Percentiles rank a stretch among this genome's conserved stretches.
Conservation (phyloP, 768 basidiomycete species). For the Calocera viscosa region DNA sequence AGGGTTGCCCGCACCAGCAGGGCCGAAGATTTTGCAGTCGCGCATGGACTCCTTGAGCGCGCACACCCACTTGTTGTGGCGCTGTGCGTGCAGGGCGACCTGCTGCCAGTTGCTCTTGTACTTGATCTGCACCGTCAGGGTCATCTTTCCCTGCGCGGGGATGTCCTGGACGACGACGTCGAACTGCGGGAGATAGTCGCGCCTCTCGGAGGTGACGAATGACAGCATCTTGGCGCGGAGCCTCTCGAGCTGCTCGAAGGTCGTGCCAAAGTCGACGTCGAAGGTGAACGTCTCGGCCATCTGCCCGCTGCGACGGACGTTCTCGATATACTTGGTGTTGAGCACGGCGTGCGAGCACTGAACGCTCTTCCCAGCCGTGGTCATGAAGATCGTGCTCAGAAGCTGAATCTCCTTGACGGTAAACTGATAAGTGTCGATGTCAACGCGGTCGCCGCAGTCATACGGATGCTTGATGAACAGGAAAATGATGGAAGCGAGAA, state of each 20-base stretch:
- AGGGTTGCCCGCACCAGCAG: constrained; percentile 30
- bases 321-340: constrained; percentile 53
- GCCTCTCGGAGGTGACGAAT: constrained; percentile 55
- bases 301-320: constrained; percentile 56
- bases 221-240: constrained; percentile 67
- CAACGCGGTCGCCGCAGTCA: constrained; percentile 68
- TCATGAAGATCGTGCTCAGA: constrained; percentile 60
- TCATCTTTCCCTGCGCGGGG: constrained; percentile 67
- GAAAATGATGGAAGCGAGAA: constrained; percentile 79
- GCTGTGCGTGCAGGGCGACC: constrained; percentile 60
- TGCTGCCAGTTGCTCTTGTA: constrained; percentile 84
- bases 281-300: constrained; percentile 76
- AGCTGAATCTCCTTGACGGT: constrained; percentile 83
- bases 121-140: constrained; percentile 66
- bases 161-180: constrained; percentile 65
- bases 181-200: constrained; percentile 65
- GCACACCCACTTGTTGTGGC: constrained; percentile 87
- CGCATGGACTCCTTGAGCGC: constrained; percentile 61
- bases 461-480: constrained; percentile 61
- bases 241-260: constrained; percentile 67
- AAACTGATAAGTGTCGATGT: constrained; percentile 41
- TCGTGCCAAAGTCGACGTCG: constrained; percentile 64
- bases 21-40: constrained; percentile 53
- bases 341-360: constrained; percentile 59
- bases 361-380: constrained; percentile 44